These are phyloP conservation scores for Pisolithus microcarpus DNA, from an alignment of 768 basidiomycete genomes.

Conservation along the genomic window DNA sequence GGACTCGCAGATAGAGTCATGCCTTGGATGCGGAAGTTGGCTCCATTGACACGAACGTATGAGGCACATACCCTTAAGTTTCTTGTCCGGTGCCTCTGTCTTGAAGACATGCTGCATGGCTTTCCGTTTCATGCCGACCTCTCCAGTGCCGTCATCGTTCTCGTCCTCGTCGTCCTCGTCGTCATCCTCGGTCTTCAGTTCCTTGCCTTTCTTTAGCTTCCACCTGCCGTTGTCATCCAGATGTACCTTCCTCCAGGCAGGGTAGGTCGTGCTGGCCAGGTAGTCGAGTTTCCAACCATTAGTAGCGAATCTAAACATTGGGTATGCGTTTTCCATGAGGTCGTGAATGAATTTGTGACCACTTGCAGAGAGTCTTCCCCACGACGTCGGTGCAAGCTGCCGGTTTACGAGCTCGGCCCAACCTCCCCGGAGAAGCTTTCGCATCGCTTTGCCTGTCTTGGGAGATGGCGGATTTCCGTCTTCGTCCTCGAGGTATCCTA, in stretches of 20 bases:
- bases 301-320: neutral
- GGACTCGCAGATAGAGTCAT: neutral
- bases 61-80: neutral
- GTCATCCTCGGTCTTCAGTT: neutral
- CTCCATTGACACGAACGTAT: neutral
- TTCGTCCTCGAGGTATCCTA: neutral
- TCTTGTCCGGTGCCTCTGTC: neutral
- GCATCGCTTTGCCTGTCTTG: neutral
- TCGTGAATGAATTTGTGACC: neutral
- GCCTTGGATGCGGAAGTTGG: neutral
- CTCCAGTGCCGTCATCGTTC: neutral
- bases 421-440: no score
- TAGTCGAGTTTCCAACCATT: neutral
- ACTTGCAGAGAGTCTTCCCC: neutral
- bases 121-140: no score
- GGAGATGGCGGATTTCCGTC: neutral
- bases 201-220: neutral
- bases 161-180: neutral
- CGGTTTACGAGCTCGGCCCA: neutral
- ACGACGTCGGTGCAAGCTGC: neutral
- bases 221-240: neutral
- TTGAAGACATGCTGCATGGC: neutral
- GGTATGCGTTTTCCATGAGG: neutral
- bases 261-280: neutral
- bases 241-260: neutral